A percentile compares a stretch with the other conserved stretches of the same genome.
phyloP scores from a whole-genome alignment of 176 grass and related monocot species.

The Elaeis guineensis region DNA sequence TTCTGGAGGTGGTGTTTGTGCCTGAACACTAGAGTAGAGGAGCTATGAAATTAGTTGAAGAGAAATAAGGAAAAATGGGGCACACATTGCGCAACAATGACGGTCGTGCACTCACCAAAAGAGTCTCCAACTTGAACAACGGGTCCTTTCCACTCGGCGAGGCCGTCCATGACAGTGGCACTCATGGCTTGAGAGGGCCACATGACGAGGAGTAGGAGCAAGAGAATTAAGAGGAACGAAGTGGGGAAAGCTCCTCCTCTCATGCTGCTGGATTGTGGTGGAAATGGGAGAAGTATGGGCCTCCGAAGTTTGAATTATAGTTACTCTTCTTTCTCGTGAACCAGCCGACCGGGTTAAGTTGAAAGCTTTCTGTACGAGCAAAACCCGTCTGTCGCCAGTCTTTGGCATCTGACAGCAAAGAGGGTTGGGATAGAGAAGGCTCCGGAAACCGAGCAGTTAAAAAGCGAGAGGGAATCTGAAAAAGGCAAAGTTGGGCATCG shows the following conservation, averaged over 20 bases:
- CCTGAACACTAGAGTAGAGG: not conserved
- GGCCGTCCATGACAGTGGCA: not conserved
- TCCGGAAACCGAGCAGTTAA: too few species aligned
- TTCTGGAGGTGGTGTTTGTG: not conserved
- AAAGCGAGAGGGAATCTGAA: too few species aligned
- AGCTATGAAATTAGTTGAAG: not conserved
- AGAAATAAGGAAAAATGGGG: not conserved
- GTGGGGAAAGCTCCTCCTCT: not conserved
- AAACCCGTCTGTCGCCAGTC: too few species aligned
- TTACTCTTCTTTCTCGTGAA: too few species aligned
- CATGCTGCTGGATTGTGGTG: not conserved
- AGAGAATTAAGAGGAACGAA: not conserved
- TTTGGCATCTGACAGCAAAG: too few species aligned
- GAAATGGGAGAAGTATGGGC: too few species aligned
- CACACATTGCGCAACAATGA: too few species aligned
- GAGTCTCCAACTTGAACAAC: not conserved
- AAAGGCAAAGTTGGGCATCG: too few species aligned
- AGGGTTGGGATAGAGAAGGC: too few species aligned
- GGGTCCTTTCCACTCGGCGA: not conserved
- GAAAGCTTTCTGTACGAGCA: too few species aligned
- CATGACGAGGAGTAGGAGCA: not conserved
- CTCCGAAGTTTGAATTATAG: too few species aligned
- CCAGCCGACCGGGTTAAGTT: too few species aligned
- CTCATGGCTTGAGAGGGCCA: not conserved
- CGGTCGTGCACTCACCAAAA: not conserved